Evolutionary conservation across 2,329 filamentous ascomycete species (phyloP).

Genomic region (Venturia pyrina): DNA sequence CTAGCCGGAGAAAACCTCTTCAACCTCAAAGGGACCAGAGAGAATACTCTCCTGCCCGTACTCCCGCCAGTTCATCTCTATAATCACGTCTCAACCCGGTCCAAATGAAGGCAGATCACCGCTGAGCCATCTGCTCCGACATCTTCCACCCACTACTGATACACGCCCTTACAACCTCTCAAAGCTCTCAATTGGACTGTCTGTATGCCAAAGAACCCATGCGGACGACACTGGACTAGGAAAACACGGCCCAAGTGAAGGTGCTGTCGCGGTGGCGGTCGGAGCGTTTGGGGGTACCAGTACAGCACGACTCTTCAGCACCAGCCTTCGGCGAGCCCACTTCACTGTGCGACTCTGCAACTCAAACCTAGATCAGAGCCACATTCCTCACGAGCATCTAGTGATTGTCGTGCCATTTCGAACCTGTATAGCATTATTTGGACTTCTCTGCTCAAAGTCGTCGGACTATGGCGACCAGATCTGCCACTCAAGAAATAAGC

Average conservation of each 20-base stretch:
- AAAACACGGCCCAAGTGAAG: neutral
- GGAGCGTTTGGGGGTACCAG: neutral
- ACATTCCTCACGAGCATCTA: neutral
- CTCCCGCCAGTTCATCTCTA: neutral
- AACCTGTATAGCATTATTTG: neutral
- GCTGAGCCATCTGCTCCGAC: neutral
- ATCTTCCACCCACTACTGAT: neutral
- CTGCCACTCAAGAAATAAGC: conserved; percentile 16
- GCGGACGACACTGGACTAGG: neutral
- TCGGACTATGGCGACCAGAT: conserved; percentile 12
- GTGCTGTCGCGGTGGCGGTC: neutral
- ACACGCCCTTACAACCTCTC: neutral
- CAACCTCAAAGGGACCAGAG: neutral
- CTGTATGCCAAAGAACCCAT: neutral
- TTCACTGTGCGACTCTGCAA: neutral
- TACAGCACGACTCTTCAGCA: neutral
- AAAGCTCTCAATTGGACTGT: neutral
- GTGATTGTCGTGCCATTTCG: neutral
- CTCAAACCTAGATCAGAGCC: neutral
- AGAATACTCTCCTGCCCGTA: neutral
- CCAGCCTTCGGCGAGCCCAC: neutral
- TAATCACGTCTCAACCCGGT: neutral
- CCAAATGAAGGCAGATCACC: neutral
- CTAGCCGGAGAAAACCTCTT: neutral
- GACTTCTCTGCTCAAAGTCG: neutral